Evolutionary conservation across 2,329 filamentous ascomycete species (phyloP), one percentile per base, ranked within the genome.

Genomic region (Xylaria sp.): DNA sequence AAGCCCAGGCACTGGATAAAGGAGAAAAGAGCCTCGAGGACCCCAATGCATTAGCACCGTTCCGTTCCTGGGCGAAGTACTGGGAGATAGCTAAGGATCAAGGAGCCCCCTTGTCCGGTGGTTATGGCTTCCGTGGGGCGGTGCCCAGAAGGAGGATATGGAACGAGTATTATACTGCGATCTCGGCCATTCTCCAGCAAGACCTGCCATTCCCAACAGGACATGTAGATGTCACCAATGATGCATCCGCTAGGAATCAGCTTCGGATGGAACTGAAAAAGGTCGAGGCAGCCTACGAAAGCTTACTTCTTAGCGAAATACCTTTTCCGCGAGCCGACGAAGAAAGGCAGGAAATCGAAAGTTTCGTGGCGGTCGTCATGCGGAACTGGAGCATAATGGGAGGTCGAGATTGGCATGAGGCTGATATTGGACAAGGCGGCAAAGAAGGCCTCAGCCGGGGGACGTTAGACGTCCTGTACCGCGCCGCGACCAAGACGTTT

Each of bases 401-500:
- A 63, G 90, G 92, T 7, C 83, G 87, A 22, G 83, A 83, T 16
- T 97, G 92, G 92, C 82, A 80, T 39, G 89, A 96, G 59, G 77
- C 85, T 49, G 91, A 96, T 61, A 79, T 97, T 22, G 92, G 91
- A 2, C 84, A 88, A 64, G 91, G 90, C 5, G 92, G 92, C 7
- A 89, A 91, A 63, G 85, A 88, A 66, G 84, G 81, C 19, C 76
- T 93, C 17, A 89, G 89, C 59, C 85, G 88, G 49, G 86, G 86
- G 46, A 86, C 95, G 26, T 81, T 99, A 39, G 92, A 94, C 71
- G 90, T 92, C 22, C 79, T 99, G 6, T 99, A 97, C 72, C 88
- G 89, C 38, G 91, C 92, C 19, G 91, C 93, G 7, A 91, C 89
- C 8, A 96, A 94, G 72, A 96, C 92, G 0, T 99, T 94, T 67